Evolutionary conservation across 306 rosid genomes (phyloP).

Genomic region (Macrotyloma uniflorum): DNA sequence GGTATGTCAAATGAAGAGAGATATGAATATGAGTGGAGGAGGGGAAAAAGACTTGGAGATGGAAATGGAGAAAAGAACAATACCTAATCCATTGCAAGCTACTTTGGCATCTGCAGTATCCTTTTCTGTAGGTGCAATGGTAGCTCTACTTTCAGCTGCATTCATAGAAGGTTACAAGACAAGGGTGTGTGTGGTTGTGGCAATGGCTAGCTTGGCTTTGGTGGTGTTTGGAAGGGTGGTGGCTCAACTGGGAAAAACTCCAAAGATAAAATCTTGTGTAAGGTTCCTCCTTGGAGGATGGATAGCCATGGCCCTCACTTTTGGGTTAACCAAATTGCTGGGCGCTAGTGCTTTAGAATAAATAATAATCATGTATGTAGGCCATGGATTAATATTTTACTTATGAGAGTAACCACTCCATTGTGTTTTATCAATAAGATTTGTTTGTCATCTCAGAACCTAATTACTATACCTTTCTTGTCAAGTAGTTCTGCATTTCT

Average conservation of each 20-base stretch:
- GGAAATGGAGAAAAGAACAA: constrained; percentile 6
- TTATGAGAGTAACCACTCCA: not conserved
- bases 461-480: not conserved
- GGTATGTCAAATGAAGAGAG: constrained; percentile 53
- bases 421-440: not conserved
- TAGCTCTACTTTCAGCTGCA: constrained; percentile 48
- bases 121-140: constrained; percentile 46
- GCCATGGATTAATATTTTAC: not conserved
- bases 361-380: constrained; percentile 3
- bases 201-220: constrained; percentile 48
- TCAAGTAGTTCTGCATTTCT: not conserved
- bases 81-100: constrained; percentile 58
- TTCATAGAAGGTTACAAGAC: constrained; percentile 32
- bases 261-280: constrained; percentile 23
- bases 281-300: constrained; percentile 62
- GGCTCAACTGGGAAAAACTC: constrained; percentile 46
- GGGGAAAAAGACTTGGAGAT: not conserved
- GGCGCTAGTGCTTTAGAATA: constrained; percentile 22
- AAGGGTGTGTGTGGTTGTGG: constrained; percentile 40
- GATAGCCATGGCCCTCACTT: constrained; percentile 61
- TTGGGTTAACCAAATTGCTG: constrained; percentile 47
- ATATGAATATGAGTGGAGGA: not conserved
- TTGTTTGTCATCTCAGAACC: not conserved
- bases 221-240: constrained; percentile 51
- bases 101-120: constrained; percentile 52